These are phyloP conservation scores for Lasiodiplodia sp. DNA, from an alignment of 2,329 filamentous ascomycete genomes.

Conservation along the genomic window DNA sequence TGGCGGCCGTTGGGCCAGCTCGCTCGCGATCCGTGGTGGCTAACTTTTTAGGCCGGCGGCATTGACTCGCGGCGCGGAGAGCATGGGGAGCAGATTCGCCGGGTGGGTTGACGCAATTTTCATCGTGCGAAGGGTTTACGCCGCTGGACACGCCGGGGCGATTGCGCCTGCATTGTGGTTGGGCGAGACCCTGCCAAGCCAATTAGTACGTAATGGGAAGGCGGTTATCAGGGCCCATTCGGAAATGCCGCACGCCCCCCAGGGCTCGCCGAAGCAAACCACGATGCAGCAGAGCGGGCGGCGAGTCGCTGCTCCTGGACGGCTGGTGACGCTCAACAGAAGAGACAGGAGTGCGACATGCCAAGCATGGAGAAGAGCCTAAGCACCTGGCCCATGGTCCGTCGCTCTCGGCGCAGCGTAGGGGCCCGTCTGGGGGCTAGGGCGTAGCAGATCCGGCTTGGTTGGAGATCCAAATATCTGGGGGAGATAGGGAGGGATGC, in stretches of 20 bases:
- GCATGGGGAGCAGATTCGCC: not conserved
- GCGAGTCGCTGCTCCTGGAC: not conserved
- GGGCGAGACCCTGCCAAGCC: constrained; percentile 25
- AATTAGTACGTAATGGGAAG: constrained; percentile 27
- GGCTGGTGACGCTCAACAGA: not conserved
- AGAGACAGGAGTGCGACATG: constrained; percentile 3
- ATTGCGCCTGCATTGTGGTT: constrained; percentile 16
- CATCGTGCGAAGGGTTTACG: constrained; percentile 16
- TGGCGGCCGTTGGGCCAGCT: not conserved
- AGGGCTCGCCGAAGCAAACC: constrained; percentile 6
- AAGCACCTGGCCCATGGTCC: constrained; percentile 18
- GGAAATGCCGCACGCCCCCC: constrained; percentile 17
- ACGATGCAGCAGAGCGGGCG: not conserved
- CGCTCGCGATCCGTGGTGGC: not conserved
- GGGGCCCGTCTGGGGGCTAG: constrained; percentile 12
- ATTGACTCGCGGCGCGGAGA: not conserved
- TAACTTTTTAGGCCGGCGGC: not conserved
- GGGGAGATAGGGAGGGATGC: constrained; percentile 14
- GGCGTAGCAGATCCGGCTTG: constrained; percentile 22
- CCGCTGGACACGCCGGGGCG: constrained; percentile 27
- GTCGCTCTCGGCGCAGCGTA: constrained; percentile 20
- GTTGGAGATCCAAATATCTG: constrained; percentile 27
- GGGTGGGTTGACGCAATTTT: constrained; percentile 23
- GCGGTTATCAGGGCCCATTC: constrained; percentile 22
- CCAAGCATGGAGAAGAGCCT: constrained; percentile 19